These are phyloP conservation scores for Taiozyma sp. DNA, from an alignment of 1,139 yeast genomes.

Conservation along the genomic window DNA sequence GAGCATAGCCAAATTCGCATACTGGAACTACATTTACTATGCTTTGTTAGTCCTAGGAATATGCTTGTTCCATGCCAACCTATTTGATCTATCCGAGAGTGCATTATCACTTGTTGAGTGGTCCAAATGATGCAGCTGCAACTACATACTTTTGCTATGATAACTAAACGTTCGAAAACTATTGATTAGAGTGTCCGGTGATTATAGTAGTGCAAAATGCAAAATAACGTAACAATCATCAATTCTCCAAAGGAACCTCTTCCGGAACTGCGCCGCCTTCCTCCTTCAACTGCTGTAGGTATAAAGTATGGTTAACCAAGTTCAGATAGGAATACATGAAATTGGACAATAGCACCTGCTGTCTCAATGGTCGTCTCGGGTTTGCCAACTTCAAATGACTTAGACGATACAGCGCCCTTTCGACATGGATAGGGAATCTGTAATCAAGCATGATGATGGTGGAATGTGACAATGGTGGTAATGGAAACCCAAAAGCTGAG, in stretches of 20 bases:
- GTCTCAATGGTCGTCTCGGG: constrained; percentile 84
- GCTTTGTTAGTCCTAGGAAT: constrained; percentile 40
- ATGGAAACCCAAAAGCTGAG: constrained; percentile 81
- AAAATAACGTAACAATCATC: neutral
- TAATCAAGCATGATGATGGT: constrained; percentile 77
- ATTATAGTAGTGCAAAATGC: neutral
- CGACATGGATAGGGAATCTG: constrained; percentile 91
- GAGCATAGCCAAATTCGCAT: constrained; percentile 16
- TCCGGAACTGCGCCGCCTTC: constrained; percentile 8
- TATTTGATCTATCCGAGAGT: constrained; percentile 23
- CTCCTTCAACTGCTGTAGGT: constrained; percentile 54
- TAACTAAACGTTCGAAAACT: neutral
- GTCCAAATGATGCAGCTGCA: neutral
- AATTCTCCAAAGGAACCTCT: constrained; percentile 2
- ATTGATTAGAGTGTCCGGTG: neutral
- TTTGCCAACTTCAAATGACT: constrained; percentile 92
- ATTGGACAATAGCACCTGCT: constrained; percentile 88
- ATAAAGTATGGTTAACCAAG: constrained; percentile 84
- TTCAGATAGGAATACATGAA: constrained; percentile 97
- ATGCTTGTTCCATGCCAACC: constrained; percentile 29
- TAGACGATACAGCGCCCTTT: constrained; percentile 88
- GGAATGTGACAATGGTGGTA: constrained; percentile 74
- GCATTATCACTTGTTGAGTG: constrained; percentile 2
- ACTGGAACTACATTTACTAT: constrained; percentile 35
- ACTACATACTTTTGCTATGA: neutral